Base-by-base conservation (phyloP, 2,329 filamentous ascomycete genomes). In the Monilinia polystroma region DNA sequence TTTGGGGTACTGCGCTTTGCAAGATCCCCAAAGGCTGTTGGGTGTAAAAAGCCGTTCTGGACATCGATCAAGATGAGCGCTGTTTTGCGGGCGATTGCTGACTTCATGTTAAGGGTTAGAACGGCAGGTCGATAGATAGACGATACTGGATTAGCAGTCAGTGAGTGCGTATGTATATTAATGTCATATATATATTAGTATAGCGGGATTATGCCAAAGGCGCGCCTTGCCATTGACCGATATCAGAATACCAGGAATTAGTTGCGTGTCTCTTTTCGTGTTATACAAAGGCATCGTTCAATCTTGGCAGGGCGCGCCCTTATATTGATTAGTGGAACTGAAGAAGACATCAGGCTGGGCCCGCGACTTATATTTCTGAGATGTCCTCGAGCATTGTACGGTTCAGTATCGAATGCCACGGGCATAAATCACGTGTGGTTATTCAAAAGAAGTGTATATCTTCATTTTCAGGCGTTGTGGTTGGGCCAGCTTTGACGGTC, bases 1-100 rank as follows among this genome's bases (percentile, higher is more conserved):
- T 18, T 51, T 16, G 45, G 57, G 10, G 57, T 60, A 29, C 45
- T 60, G n/a, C 57, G 43, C 20, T 32, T 60, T 51, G 57, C 29
- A 16, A 60, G 57, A 38, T 60, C 57, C 10, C 45, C 57, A 51
- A 51, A 60, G 8, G 57, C 43, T 60, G 57, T 49, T 49, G 57
- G 20, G 14, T 51, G 29, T 2, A 60, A 43, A 12, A 51, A 60
- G 3, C 29, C 29, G 16, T 60, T 60, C 4, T 60, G 57, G 18
- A 60, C 14, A 51, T 60, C 45, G 29, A 60, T 51, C n/a, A 60
- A 32, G 29, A 60, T 60, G 12, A 60, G 57, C 23, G 57, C 43
- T 47, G 57, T 49, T 35, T 59, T 59, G 20, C 26, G 43, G n/a
- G 7, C 35, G 32, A 26, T 60, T 23, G 57, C 57, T 49, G 43